phyloP scores from a whole-genome alignment of 179 eudicot species.

The Beta lomatogona region DNA sequence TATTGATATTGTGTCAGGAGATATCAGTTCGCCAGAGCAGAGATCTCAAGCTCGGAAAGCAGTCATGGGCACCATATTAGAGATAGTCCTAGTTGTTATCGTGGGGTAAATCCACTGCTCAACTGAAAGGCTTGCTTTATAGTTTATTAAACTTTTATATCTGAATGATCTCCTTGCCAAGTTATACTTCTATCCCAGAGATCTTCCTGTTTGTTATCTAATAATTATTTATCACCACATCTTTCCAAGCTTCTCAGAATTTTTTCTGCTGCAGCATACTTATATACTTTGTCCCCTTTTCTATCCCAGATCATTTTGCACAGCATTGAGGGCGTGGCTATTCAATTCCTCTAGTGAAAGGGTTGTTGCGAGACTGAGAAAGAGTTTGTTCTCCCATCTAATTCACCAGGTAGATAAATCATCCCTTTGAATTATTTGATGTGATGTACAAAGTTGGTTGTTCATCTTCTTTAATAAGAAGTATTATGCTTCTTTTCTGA shows the following conservation, averaged over 20 bases:
- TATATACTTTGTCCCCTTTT: neutral
- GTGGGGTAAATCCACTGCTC: constrained; percentile 52
- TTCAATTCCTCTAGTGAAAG: constrained; percentile 87
- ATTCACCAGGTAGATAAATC: constrained; percentile 55
- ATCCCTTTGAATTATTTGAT: neutral
- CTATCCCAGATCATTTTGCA: constrained; percentile 58
- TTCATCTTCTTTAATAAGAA: neutral
- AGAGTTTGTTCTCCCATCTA: constrained; percentile 74
- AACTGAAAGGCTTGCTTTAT: neutral
- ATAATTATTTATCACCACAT: too few species aligned
- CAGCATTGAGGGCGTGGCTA: constrained; percentile 82
- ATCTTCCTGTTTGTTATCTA: too few species aligned
- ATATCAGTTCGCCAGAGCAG: constrained; percentile 63
- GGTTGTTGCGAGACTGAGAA: constrained; percentile 87
- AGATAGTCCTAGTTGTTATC: constrained; percentile 62
- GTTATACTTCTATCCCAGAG: neutral
- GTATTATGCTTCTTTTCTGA: constrained; percentile 1
- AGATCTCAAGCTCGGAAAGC: constrained; percentile 58
- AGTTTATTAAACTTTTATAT: neutral
- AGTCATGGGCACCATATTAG: constrained; percentile 67
- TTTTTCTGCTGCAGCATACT: neutral
- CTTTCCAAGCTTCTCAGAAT: neutral
- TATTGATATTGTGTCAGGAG: constrained; percentile 87
- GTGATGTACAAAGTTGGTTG: neutral
- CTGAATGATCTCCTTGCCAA: neutral